Base-by-base conservation (phyloP, 192 early-diverging fungal species). In the Coemansia sp. region DNA sequence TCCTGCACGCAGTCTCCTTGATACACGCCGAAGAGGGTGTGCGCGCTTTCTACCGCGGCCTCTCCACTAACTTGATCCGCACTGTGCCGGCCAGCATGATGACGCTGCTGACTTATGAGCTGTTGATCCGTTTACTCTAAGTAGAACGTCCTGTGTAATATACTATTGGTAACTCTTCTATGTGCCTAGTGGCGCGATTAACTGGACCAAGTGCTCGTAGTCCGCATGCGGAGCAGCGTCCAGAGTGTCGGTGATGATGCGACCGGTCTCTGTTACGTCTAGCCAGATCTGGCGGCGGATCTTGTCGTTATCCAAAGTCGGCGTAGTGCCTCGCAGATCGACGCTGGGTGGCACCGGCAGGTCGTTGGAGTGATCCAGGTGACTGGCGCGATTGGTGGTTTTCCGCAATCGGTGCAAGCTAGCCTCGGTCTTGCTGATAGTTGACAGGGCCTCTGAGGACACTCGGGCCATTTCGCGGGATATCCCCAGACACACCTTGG, bases 21-120 rank as follows among this genome's bases (percentile, higher is more conserved):
- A 93, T 98, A 38, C 72, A 84, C 36, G 28, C 48, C 6, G 93
- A 96, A 64, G 95, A 95, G 69, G 94, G 95, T 0, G 69, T 84
- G 45, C 56, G 82, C 1, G 93, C 93, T 6, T 93, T 96, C 58
- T 98, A 98, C 75, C 88, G 87, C 65, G 95, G 94, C 8, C 86
- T 98, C 68, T 65, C 83, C 1, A 93, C 93, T 10, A 95, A 93
- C 71, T 75, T 98, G 33, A 77, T 98, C 42, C 83, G 94, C 63
- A 96, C 93, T 7, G 92, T 98, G 6, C 95, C 95, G 9, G 88
- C 92, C 9, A 87, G 88, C 57, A 92, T 92, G 58, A 72, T 98
- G 62, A 91, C 91, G 0, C 87, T 98, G 61, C 76, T 94, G 65
- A 94, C 91, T 6, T 98, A 95, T 66, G 95, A 98, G 77, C 72